phyloP scores from a whole-genome alignment of 2,329 filamentous ascomycete species.

The Diaporthe sp. region DNA sequence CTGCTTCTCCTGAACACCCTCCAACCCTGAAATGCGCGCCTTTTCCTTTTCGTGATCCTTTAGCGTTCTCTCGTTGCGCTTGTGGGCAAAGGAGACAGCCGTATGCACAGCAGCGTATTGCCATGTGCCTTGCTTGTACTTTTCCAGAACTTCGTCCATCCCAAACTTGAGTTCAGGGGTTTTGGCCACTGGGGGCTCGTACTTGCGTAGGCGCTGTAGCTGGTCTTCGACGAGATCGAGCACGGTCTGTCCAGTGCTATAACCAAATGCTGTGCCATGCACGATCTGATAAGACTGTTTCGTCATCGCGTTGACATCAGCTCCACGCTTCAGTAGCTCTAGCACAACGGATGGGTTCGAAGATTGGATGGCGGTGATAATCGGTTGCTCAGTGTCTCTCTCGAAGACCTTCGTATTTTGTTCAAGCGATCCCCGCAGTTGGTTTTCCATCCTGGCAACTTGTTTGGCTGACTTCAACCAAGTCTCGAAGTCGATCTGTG shows the following conservation, averaged over 20 bases:
- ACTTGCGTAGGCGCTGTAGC: conserved; percentile 64
- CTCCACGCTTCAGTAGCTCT: conserved; percentile 73
- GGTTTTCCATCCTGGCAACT: conserved; percentile 53
- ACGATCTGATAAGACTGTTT: conserved; percentile 54
- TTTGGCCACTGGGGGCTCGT: conserved; percentile 53
- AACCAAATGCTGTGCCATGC: conserved; percentile 48
- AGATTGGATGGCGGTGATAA: conserved; percentile 73
- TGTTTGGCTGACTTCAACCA: conserved; percentile 73
- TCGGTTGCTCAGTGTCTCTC: conserved; percentile 70
- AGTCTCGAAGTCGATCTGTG: conserved; percentile 72
- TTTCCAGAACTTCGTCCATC: conserved; percentile 67
- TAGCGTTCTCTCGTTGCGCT: conserved; percentile 51
- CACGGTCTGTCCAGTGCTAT: conserved; percentile 61
- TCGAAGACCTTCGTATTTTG: conserved; percentile 64
- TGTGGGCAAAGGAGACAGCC: conserved; percentile 53
- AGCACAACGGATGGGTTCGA: conserved; percentile 63
- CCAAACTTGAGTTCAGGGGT: conserved; percentile 46
- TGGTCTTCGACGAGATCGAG: conserved; percentile 73
- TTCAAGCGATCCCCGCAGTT: conserved; percentile 57
- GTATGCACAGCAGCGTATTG: conserved; percentile 65
- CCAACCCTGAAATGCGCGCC: conserved; percentile 47
- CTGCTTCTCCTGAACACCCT: conserved; percentile 65
- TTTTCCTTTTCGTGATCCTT: conserved; percentile 54
- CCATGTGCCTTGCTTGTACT: conserved; percentile 70
- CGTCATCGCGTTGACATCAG: conserved; percentile 74